Evolutionary conservation across 75 land plant genomes (phyloP), one percentile per base, ranked within the genome.

Genomic region (Picea sitchensis): DNA sequence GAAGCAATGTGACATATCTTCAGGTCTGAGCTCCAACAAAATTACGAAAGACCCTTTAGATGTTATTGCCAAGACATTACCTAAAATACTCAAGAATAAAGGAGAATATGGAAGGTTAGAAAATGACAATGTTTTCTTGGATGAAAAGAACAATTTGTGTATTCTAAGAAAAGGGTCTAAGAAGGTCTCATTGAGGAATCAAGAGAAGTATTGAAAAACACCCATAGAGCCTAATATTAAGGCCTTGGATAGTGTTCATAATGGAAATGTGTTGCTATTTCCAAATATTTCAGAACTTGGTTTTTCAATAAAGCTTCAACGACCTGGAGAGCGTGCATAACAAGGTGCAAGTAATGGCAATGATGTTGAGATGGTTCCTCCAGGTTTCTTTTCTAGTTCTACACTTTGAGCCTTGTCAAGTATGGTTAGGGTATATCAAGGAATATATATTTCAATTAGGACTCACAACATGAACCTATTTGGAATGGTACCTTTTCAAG

Each of bases 281-380:
- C 34, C 75, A 73, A 51, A 21, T 44, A 2, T 73, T 54, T 51
- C 75, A 26, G 26, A 26, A 26, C 26, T 26, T 21, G 75, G 58
- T n/a, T 73, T 51, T 73, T 73, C 75, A 73, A 54, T 73, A 54
- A 73, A 73, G 58, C 21, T 73, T 51, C 58, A 73, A 54, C 75
- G 75, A 20, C 15, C 58, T 73, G 75, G 75, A 73, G 36, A 41
- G 58, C 75, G 20, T 9, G 31, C 1, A 44, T 26, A 54, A 4
- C 26, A 47, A 21, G 23, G 23, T 3, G 30, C 30, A 54, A 7
- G 31, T 14, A 54, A 51, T 9, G 26, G 13, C 5, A 73, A 44
- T 51, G 58, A 44, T 9, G n/a, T 12, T 6, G 75, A 73, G 57
- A 54, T 21, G 17, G 14, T 73, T 73, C 75, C 58, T 12, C 75